A percentile compares a stretch with the other conserved stretches of the same genome.
phyloP scores from a whole-genome alignment of 2,329 filamentous ascomycete species.

The Bipolaris gigantea region DNA sequence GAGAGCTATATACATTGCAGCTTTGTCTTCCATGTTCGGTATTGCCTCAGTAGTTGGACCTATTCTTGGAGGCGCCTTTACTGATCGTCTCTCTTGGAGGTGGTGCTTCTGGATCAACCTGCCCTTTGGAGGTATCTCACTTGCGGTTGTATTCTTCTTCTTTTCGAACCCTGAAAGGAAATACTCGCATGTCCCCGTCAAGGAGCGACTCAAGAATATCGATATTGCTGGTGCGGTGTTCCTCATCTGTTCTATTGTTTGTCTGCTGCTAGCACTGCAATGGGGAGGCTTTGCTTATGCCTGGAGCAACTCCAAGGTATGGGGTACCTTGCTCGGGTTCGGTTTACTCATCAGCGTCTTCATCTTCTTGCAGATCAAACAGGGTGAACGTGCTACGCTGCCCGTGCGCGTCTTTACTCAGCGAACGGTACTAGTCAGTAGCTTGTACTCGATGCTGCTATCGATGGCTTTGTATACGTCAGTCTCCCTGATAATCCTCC shows the following conservation, averaged over 20 bases:
- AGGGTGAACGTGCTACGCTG: slow-evolving; percentile 37
- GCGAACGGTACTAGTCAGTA: slow-evolving; percentile 39
- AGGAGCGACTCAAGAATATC: slow-evolving; percentile 44
- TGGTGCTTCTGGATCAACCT: slow-evolving; percentile 46
- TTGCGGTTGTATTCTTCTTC: slow-evolving; percentile 38
- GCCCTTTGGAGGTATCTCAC: slow-evolving; percentile 49
- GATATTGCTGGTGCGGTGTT: slow-evolving; percentile 38
- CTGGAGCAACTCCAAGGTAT: slow-evolving; percentile 55
- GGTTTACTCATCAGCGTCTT: slow-evolving; percentile 53
- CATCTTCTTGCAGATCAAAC: slow-evolving; percentile 35
- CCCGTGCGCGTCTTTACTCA: slow-evolving; percentile 41
- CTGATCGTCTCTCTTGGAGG: slow-evolving; percentile 45
- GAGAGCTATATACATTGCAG: slow-evolving; percentile 47
- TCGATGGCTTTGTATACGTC: slow-evolving; percentile 45
- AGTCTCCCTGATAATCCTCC: slow-evolving; percentile 3
- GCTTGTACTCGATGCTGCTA: slow-evolving; percentile 40
- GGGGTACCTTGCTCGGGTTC: slow-evolving; percentile 54
- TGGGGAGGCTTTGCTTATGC: slow-evolving; percentile 48
- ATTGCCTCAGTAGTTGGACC: slow-evolving; percentile 48
- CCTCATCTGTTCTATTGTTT: slow-evolving; percentile 40
- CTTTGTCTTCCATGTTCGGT: slow-evolving; percentile 44
- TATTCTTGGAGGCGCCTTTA: slow-evolving; percentile 49
- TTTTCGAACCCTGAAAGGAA: slow-evolving; percentile 33
- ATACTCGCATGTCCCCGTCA: slow-evolving; percentile 35
- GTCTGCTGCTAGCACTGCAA: slow-evolving; percentile 40